Evolutionary conservation across 306 rosid genomes (phyloP), one percentile per base, ranked within the genome.

Genomic region (Sechiopsis laciniata): DNA sequence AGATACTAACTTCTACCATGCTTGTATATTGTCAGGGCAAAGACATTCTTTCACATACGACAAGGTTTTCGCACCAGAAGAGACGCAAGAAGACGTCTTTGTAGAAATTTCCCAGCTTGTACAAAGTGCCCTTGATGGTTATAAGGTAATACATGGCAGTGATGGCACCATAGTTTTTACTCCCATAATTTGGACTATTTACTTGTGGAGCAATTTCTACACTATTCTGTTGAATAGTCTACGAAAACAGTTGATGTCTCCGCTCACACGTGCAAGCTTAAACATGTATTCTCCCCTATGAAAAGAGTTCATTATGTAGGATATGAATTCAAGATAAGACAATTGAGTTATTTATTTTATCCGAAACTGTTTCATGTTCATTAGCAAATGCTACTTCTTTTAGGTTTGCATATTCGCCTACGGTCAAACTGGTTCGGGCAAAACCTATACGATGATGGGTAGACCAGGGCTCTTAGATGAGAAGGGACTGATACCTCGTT

Each of bases 351-450:
- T 19, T 66, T 66, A 10, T 42, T 37, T 42, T 40, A 42, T 66
- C 17, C 20, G 55, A 59, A 10, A 46, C 12, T 45, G 45, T 69
- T 69, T 69, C 22, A 52, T 24, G 60, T 70, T 70, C 48, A 14
- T 51, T 50, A 8, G 24, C 52, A 29, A 70, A 16, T 26, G 58
- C 17, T 70, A 10, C 29, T 50, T 71, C 12, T 73, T 87, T 78
- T 81, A 94, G 99, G 99, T 94, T 77, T 91, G 99, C 81, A 91
- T 94, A 75, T 94, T 94, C 52, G 99, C 99, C 19, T 94, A 94
- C 67, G 99, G 99, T 79, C 99, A 94, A 78, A 94, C 99, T 11
- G 97, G 99, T 64, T 94, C 99, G 0, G 99, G 99, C n/a, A 94
- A 94, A 84, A 94, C 98, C 24, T 89, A 91, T 75, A 94, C 99